Percentiles rank a stretch among this genome's conserved stretches.
phyloP scores from a whole-genome alignment of 768 basidiomycete genomes.

The Psilocybe tampanensis region DNA sequence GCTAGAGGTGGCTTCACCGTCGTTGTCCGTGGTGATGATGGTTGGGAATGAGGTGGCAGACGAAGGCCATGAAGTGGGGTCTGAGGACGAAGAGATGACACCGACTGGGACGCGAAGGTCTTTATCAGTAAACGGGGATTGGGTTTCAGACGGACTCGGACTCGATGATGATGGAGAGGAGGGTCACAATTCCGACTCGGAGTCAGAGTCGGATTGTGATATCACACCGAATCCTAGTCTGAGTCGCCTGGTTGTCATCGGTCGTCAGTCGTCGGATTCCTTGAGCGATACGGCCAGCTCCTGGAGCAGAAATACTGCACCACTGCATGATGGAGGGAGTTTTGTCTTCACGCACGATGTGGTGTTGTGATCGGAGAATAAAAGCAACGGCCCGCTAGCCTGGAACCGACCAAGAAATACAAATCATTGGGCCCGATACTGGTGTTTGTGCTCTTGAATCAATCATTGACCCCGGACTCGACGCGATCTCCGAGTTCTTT shows the following conservation, averaged over 20 bases:
- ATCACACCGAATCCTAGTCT: background rate
- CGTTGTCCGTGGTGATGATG: background rate
- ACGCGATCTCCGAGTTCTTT: background rate
- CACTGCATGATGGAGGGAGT: background rate
- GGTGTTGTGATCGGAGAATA: background rate
- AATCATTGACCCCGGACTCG: background rate
- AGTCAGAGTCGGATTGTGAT: background rate
- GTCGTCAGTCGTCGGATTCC: background rate
- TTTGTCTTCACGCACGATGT: background rate
- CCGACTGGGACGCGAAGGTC: too few species aligned
- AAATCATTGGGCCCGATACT: too few species aligned
- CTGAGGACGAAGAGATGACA: too few species aligned
- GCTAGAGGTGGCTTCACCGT: background rate
- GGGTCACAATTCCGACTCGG: too few species aligned
- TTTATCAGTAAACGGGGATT: background rate
- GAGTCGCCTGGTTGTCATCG: too few species aligned
- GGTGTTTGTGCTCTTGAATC: too few species aligned
- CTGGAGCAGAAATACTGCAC: constrained; percentile 1
- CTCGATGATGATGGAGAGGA: background rate
- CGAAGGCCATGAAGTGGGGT: background rate
- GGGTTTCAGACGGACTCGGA: background rate
- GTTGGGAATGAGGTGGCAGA: background rate
- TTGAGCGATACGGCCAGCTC: background rate
- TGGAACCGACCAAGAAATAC: too few species aligned
- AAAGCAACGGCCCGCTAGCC: too few species aligned